Evolutionary conservation across 768 basidiomycete genomes (phyloP).

Genomic region (Mycena rosella): DNA sequence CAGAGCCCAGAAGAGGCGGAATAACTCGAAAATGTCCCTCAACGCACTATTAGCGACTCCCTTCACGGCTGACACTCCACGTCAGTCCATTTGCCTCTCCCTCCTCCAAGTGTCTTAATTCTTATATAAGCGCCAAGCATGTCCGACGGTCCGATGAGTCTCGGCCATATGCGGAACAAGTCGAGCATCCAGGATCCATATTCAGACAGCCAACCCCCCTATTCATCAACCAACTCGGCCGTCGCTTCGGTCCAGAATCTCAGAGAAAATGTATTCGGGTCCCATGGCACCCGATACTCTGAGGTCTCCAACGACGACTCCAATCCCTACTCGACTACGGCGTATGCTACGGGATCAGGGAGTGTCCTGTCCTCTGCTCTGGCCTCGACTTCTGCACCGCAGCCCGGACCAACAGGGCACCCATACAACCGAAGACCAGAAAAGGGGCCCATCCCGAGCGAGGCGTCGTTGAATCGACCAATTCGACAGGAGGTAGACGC

Average conservation of each 20-base stretch:
- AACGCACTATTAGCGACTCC: conserved; percentile 27
- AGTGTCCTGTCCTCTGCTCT: not conserved
- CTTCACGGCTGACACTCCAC: conserved; percentile 14
- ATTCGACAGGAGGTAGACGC: conserved; percentile 35
- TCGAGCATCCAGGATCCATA: conserved; percentile 4
- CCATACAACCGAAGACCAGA: conserved; percentile 1
- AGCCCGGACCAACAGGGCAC: not conserved
- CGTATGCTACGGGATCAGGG: not conserved
- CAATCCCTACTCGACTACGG: conserved; percentile 20
- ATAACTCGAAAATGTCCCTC: conserved; percentile 9
- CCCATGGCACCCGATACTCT: conserved; percentile 12
- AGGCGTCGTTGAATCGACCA: conserved; percentile 12
- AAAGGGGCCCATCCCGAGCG: conserved; percentile 19
- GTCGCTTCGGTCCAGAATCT: conserved; percentile 21
- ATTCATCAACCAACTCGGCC: conserved; percentile 15
- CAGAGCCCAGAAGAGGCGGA: conserved; percentile 16
- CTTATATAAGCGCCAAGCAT: not conserved
- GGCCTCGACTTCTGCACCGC: not conserved
- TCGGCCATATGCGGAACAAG: conserved; percentile 7
- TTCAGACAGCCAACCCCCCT: not conserved
- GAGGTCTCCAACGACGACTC: conserved; percentile 26
- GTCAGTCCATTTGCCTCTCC: conserved; percentile 7
- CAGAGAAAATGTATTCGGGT: not conserved
- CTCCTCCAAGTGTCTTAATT: not conserved
- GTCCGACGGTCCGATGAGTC: conserved; percentile 13